A percentile compares a stretch with the other conserved stretches of the same genome.
Conservation (phyloP, 2,329 filamentous ascomycete species). For the Cephalotrichum gorgonifer region DNA sequence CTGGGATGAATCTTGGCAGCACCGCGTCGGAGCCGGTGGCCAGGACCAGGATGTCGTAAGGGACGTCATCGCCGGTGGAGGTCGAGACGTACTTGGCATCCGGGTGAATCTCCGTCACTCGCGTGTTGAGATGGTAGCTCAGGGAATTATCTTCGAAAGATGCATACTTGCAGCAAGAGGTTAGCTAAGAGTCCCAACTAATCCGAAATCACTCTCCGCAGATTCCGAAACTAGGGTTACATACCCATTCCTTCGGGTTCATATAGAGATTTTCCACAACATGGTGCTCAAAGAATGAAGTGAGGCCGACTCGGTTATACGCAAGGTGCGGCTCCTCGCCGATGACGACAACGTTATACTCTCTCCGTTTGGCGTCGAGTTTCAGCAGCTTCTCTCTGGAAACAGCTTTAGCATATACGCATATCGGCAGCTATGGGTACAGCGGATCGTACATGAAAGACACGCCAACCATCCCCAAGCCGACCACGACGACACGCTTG, state of each 20-base stretch:
- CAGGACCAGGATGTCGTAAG: constrained; percentile 73
- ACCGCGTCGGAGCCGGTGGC: constrained; percentile 82
- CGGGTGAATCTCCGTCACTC: constrained; percentile 17
- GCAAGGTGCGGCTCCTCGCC: constrained; percentile 82
- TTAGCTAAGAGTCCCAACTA: no score
- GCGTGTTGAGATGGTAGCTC: constrained; percentile 47
- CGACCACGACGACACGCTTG: constrained; percentile 74
- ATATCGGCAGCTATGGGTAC: neutral
- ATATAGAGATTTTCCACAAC: constrained; percentile 91
- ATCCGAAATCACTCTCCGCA: neutral
- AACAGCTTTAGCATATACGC: neutral
- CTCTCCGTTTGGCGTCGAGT: constrained; percentile 62
- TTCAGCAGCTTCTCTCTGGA: constrained; percentile 86
- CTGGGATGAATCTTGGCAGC: constrained; percentile 55
- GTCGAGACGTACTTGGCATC: constrained; percentile 57
- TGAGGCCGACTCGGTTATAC: constrained; percentile 84
- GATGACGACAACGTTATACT: constrained; percentile 76
- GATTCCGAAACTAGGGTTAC: constrained; percentile 3
- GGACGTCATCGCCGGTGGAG: constrained; percentile 55
- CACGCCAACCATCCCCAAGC: constrained; percentile 85
- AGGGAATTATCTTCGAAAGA: constrained; percentile 2
- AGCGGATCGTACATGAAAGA: constrained; percentile 63
- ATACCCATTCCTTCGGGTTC: constrained; percentile 74
- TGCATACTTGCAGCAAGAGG: neutral
- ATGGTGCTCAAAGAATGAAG: constrained; percentile 69